phyloP scores from a whole-genome alignment of 495 filamentous ascomycete species.

The Trichoderma reesei region DNA sequence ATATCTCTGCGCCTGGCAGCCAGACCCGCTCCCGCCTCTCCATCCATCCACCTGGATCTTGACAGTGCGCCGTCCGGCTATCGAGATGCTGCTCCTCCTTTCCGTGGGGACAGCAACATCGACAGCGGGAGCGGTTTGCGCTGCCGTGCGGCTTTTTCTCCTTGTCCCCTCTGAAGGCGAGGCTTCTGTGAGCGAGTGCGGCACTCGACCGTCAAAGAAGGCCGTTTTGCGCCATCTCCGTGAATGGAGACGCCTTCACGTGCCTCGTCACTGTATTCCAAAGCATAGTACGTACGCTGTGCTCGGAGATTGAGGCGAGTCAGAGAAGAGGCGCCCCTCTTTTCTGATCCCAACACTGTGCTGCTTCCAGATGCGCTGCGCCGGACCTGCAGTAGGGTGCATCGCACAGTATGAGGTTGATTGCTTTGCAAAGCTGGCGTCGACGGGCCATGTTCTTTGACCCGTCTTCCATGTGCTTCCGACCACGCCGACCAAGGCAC shows the following conservation, averaged over 20 bases:
- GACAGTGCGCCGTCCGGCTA: background rate
- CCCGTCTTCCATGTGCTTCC: background rate
- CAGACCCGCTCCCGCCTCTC: background rate
- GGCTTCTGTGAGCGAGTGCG: background rate
- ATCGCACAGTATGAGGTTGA: background rate
- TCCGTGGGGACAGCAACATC: background rate
- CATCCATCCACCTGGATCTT: background rate
- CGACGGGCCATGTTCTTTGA: background rate
- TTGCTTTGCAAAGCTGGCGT: background rate
- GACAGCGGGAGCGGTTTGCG: background rate
- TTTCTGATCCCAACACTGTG: background rate
- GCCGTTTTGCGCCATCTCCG: background rate
- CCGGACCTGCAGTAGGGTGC: background rate
- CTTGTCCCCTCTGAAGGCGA: background rate
- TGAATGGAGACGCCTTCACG: background rate
- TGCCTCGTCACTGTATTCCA: background rate
- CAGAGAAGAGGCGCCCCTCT: background rate
- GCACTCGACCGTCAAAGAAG: background rate
- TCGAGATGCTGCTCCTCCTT: background rate
- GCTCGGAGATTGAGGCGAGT: constrained; percentile 2
- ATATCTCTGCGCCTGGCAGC: background rate
- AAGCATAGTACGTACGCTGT: background rate
- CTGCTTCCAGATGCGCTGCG: background rate
- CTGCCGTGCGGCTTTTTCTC: background rate
- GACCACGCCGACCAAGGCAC: constrained; percentile 3